Base-by-base conservation (phyloP, 2,329 filamentous ascomycete species). In the Chaetothyriales sp. region DNA sequence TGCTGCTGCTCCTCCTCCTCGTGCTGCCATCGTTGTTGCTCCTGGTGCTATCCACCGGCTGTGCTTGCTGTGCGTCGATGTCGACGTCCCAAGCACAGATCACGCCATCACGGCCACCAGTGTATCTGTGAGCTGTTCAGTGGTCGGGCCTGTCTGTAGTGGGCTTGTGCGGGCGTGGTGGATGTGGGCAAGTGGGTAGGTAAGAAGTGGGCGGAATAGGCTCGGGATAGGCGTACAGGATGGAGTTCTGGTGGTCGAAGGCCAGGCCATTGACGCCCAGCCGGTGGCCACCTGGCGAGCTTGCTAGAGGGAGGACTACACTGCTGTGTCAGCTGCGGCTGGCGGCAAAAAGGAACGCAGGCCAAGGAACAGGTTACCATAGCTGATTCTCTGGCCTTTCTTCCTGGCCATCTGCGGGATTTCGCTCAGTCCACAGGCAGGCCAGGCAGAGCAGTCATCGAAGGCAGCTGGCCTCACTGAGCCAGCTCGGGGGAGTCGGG, bases 1-100 rank as follows among this genome's bases (percentile, higher is more conserved):
- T 25, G 3, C 6, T 25, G 22, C 22, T 36, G 28, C 8, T 36
- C 4, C 3, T 36, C 4, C 8, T 36, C 4, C 8, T 36, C 8
- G 4, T 36, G 28, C 8, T 36, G 4, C 8, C 10, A n/a, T n/a
- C n/a, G 28, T 3, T 36, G 28, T 12, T 39, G 32, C 10, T 15
- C 10, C 10, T 15, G 10, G 1, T 5, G 5, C 12, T 39, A 45
- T 44, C 48, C 9, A 51, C 43, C 50, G 48, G 48, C 36, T 49
- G 48, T n/a, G 43, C 36, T 25, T 51, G 47, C 32, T 55, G 70
- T 56, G 85, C 73, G 64, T 87, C 77, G 62, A 86, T 78, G 62
- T 86, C 79, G 49, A 95, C 73, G 67, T 96, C 83, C 92, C 92
- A 98, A 54, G 90, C 87, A 70, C 92, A 98, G 59, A 98, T 83